These are phyloP conservation scores for Triticum monococcum DNA, from an alignment of 176 grass and related monocot species.

Conservation along the genomic window DNA sequence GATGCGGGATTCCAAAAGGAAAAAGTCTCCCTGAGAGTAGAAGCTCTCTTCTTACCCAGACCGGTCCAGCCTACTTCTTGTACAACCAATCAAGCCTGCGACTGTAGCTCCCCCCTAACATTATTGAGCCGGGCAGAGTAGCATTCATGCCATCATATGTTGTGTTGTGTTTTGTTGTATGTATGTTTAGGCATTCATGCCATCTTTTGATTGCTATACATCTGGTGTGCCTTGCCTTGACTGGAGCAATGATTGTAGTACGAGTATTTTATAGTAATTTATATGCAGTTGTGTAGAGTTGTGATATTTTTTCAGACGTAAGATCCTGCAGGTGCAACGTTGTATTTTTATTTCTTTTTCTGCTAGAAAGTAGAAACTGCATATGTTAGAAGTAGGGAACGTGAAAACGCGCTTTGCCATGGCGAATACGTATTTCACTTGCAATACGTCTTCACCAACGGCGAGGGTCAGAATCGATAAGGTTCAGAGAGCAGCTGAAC, in stretches of 20 bases:
- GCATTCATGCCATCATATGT: neutral
- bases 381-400: neutral
- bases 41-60: neutral
- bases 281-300: neutral
- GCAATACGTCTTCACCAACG: neutral
- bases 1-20: neutral
- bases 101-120: neutral
- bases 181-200: slow-evolving; percentile 21
- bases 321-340: neutral
- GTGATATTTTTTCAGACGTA: too few relatives aligned
- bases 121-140: neutral
- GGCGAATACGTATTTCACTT: neutral
- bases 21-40: slow-evolving; percentile 7
- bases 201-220: neutral
- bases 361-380: neutral
- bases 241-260: neutral
- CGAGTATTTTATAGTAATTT: too few relatives aligned
- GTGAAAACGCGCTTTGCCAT: neutral
- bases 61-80: neutral
- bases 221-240: neutral
- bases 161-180: slow-evolving; percentile 35
- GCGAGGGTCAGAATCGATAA: slow-evolving; percentile 36
- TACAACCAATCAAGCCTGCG: slow-evolving; percentile 12
- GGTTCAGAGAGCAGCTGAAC: slow-evolving; percentile 22
- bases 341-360: neutral